Conservation (phyloP, 2,329 filamentous ascomycete genomes). For the Fusarium chlamydosporum region DNA sequence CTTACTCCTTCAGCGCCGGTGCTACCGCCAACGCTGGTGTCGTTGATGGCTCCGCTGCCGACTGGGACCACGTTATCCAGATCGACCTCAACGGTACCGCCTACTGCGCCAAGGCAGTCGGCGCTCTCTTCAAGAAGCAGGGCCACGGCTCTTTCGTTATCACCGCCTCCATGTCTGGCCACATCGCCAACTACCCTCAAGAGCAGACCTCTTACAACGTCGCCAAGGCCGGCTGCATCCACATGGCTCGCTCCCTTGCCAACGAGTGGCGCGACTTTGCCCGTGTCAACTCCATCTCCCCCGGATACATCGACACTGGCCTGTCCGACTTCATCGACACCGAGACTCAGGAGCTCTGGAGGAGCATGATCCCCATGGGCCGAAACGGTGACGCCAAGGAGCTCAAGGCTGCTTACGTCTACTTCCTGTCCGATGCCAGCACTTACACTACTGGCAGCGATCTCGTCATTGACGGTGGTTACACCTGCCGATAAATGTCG, state of each 20-base stretch:
- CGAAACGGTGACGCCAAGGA: constrained; percentile 77
- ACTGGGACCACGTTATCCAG: constrained; percentile 74
- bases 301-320: constrained; percentile 77
- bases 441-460: constrained; percentile 81
- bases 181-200: constrained; percentile 79
- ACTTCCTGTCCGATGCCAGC: constrained; percentile 80
- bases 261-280: constrained; percentile 79
- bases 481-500: constrained; percentile 62
- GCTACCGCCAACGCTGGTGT: constrained; percentile 77
- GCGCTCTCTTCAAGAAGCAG: constrained; percentile 73
- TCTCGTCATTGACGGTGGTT: constrained; percentile 80
- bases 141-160: constrained; percentile 76
- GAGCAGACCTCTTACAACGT: constrained; percentile 77
- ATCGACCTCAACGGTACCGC: constrained; percentile 78
- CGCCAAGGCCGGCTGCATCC: constrained; percentile 70
- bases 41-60: constrained; percentile 75
- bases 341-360: constrained; percentile 80
- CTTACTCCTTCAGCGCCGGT: constrained; percentile 63
- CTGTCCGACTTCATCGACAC: constrained; percentile 75
- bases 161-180: constrained; percentile 78
- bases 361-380: constrained; percentile 80
- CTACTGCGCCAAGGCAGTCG: constrained; percentile 75
- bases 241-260: constrained; percentile 64
- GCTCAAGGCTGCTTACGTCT: constrained; percentile 83
- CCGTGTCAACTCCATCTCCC: constrained; percentile 75